Percentiles rank a stretch among this genome's conserved stretches.
Evolutionary conservation across 768 basidiomycete species (phyloP).

Genomic region (Pulveroboletus sp.): DNA sequence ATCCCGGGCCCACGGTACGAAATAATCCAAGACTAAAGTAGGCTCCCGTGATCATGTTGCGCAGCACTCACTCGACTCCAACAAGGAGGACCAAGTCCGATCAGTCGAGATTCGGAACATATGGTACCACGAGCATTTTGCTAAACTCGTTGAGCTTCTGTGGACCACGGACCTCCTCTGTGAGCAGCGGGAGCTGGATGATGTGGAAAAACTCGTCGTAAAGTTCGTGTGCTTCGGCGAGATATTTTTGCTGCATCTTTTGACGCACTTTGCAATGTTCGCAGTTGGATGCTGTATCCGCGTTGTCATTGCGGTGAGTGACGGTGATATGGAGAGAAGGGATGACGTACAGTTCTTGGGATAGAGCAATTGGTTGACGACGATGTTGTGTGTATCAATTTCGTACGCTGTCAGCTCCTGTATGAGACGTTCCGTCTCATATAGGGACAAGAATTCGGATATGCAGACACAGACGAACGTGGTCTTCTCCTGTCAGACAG

Average conservation of each 20-base stretch:
- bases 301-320: not conserved
- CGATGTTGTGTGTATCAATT: constrained; percentile 98
- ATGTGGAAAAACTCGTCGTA: constrained; percentile 99
- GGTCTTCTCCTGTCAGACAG: constrained; percentile 75
- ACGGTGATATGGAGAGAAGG: not conserved
- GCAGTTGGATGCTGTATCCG: constrained; percentile 72
- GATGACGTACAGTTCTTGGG: constrained; percentile 74
- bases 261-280: constrained; percentile 92
- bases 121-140: constrained; percentile 84
- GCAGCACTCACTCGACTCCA: not conserved
- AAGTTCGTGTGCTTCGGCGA: constrained; percentile 92
- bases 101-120: constrained; percentile 42
- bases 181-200: constrained; percentile 84
- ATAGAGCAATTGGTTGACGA: constrained; percentile 95
- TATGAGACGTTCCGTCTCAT: constrained; percentile 97
- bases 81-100: not conserved
- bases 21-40: constrained; percentile 5
- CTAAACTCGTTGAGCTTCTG: constrained; percentile 92
- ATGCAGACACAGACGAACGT: constrained; percentile 99
- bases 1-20: constrained; percentile 6
- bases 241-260: constrained; percentile 98
- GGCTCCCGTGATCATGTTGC: no score
- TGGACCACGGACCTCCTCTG: constrained; percentile 94
- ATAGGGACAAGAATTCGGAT: constrained; percentile 95
- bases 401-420: constrained; percentile 93